These are phyloP conservation scores for Penicillium waksmanii DNA, from an alignment of 495 filamentous ascomycete species.

Conservation along the genomic window DNA sequence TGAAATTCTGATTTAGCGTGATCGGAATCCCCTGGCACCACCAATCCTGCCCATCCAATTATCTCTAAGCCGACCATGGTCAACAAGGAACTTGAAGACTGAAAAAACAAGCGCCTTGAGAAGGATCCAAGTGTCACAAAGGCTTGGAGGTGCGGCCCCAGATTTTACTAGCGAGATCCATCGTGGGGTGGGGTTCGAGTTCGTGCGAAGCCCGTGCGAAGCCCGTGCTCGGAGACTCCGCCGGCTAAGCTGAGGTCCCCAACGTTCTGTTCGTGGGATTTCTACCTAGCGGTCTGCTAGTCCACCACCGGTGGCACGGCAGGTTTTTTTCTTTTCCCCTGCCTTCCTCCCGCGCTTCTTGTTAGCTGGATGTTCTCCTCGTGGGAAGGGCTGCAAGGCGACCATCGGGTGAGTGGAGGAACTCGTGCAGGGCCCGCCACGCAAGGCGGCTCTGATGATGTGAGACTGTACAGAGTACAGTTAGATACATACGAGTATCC, in stretches of 20 bases:
- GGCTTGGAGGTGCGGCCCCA: constrained; percentile 35
- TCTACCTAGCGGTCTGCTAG: constrained; percentile 5
- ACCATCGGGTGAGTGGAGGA: constrained; percentile 5
- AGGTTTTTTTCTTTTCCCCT: background rate
- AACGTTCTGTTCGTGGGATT: constrained; percentile 4
- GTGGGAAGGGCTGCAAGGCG: constrained; percentile 14
- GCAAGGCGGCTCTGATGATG: constrained; percentile 15
- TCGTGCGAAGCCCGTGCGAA: constrained; percentile 24
- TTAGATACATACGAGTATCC: background rate
- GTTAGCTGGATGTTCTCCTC: constrained; percentile 4
- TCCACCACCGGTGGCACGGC: background rate
- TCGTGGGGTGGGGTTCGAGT: constrained; percentile 29
- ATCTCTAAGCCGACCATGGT: background rate
- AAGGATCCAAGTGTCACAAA: constrained; percentile 16
- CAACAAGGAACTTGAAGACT: background rate
- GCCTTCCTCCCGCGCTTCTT: background rate
- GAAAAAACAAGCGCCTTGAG: constrained; percentile 5
- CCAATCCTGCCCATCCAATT: background rate
- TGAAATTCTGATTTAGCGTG: constrained; percentile 14
- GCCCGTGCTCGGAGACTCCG: constrained; percentile 23
- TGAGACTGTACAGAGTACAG: background rate
- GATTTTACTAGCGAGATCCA: constrained; percentile 38
- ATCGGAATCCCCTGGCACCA: constrained; percentile 1
- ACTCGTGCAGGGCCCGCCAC: constrained; percentile 1
- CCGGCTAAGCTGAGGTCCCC: constrained; percentile 8